Evolutionary conservation across 1,139 yeast species (phyloP).

Genomic region (Geotrichum siamense): DNA sequence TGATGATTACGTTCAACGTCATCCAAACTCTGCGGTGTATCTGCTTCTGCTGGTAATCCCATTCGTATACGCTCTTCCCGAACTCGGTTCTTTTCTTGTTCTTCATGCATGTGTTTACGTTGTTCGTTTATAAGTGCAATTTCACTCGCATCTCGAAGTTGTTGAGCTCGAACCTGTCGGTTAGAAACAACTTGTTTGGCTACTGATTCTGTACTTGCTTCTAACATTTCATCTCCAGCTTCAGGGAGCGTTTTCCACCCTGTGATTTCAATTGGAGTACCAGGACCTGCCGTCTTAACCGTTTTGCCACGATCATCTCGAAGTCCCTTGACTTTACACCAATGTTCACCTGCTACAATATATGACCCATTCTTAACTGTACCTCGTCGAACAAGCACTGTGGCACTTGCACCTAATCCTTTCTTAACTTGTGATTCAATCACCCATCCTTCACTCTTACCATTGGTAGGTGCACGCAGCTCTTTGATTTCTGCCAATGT

Average conservation of each 20-base stretch:
- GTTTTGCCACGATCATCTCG: slow-evolving; percentile 63
- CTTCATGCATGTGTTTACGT: slow-evolving; percentile 41
- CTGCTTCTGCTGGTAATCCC: slow-evolving; percentile 34
- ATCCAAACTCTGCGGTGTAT: slow-evolving; percentile 19
- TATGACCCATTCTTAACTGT: slow-evolving; percentile 61
- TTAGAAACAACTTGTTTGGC: slow-evolving; percentile 73
- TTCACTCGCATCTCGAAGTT: slow-evolving; percentile 55
- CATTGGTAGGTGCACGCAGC: slow-evolving; percentile 52
- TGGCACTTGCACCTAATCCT: slow-evolving; percentile 82
- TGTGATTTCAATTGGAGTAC: slow-evolving; percentile 83
- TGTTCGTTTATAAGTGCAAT: slow-evolving; percentile 62
- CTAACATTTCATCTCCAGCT: slow-evolving; percentile 80
- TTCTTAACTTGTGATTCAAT: slow-evolving; percentile 78
- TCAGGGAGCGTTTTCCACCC: slow-evolving; percentile 95
- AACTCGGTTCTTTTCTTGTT: slow-evolving; percentile 32
- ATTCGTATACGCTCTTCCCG: slow-evolving; percentile 31
- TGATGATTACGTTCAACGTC: slow-evolving; percentile 10
- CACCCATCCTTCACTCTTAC: slow-evolving; percentile 76
- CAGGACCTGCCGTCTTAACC: slow-evolving; percentile 68
- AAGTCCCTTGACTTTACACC: slow-evolving; percentile 81
- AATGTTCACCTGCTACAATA: slow-evolving; percentile 77
- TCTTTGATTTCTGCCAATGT: slow-evolving; percentile 81
- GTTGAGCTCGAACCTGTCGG: slow-evolving; percentile 50
- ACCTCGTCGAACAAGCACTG: slow-evolving; percentile 77
- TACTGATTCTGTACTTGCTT: slow-evolving; percentile 62